phyloP scores from a whole-genome alignment of 1,139 yeast genomes.

The Meyerozyma carpophila region DNA sequence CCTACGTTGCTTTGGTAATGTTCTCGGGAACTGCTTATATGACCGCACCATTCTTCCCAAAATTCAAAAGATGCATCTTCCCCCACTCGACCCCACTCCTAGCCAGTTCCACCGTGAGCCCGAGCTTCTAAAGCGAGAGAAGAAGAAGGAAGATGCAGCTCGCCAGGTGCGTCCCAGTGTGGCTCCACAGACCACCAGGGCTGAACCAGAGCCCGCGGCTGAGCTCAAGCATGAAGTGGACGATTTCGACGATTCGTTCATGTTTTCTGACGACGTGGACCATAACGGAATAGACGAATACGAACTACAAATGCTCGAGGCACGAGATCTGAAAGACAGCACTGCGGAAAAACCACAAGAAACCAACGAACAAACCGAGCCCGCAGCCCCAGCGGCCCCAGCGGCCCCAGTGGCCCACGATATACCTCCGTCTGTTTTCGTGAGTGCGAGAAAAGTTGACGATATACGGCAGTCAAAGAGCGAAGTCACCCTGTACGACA shows the following conservation, averaged over 20 bases:
- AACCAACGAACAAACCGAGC: not conserved
- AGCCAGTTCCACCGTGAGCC: slow-evolving; percentile 37
- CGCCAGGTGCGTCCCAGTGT: not conserved
- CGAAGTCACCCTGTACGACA: slow-evolving; percentile 40
- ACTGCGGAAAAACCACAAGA: not conserved
- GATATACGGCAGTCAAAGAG: slow-evolving; percentile 44
- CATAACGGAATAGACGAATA: slow-evolving; percentile 23
- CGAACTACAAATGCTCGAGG: slow-evolving; percentile 11
- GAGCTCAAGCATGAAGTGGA: slow-evolving; percentile 18
- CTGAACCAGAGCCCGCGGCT: slow-evolving; percentile 4
- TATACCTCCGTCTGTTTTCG: slow-evolving; percentile 28
- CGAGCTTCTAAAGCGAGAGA: slow-evolving; percentile 26
- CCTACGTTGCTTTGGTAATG: slow-evolving; percentile 73
- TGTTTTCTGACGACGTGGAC: slow-evolving; percentile 57
- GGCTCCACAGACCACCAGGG: slow-evolving; percentile 8
- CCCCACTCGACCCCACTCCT: slow-evolving; percentile 51
- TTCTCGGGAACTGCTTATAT: slow-evolving; percentile 73
- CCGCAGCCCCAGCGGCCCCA: not conserved
- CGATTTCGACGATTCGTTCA: slow-evolving; percentile 59
- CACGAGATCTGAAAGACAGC: slow-evolving; percentile 1
- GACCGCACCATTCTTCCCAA: slow-evolving; percentile 61
- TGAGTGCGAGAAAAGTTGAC: slow-evolving; percentile 52
- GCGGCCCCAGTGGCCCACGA: not conserved
- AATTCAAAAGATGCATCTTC: slow-evolving; percentile 48
- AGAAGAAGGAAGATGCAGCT: slow-evolving; percentile 8